Percentiles rank a stretch among this genome's conserved stretches.
phyloP scores from a whole-genome alignment of 352 stramenopile genomes.

The Phytophthora vignae region DNA sequence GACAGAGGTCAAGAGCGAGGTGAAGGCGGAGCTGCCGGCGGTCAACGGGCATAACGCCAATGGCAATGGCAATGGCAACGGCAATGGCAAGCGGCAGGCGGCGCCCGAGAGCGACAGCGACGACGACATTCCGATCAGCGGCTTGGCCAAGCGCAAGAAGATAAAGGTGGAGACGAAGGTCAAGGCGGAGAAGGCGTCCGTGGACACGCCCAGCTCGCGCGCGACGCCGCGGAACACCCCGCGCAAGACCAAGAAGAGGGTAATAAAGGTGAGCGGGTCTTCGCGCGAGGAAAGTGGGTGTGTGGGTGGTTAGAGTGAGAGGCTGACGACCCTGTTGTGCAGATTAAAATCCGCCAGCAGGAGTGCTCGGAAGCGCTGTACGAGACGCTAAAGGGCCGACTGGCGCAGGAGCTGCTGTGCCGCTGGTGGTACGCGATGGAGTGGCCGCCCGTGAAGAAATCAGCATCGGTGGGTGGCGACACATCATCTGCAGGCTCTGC shows the following conservation, averaged over 20 bases:
- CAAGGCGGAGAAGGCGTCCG: conserved; percentile 24
- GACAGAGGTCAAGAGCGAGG: conserved; percentile 29
- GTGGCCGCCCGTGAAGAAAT: conserved; percentile 66
- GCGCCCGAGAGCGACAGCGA: conserved; percentile 64
- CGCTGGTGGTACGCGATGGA: conserved; percentile 89
- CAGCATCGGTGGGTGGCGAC: conserved; percentile 27
- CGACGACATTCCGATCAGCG: conserved; percentile 78
- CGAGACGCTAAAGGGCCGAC: conserved; percentile 73
- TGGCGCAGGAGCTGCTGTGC: conserved; percentile 84
- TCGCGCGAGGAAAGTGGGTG: background rate
- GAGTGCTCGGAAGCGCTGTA: conserved; percentile 88
- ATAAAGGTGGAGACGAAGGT: conserved; percentile 58
- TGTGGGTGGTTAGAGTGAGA: no score
- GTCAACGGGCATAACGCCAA: conserved; percentile 3
- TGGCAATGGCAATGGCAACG: conserved; percentile 20
- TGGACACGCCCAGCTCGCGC: conserved; percentile 14
- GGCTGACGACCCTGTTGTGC: background rate
- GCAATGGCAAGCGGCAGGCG: conserved; percentile 45
- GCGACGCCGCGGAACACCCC: conserved; percentile 33
- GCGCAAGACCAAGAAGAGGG: conserved; percentile 54
- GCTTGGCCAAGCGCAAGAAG: conserved; percentile 65
- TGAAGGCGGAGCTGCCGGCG: conserved; percentile 3
- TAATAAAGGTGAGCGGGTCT: conserved; percentile 55
- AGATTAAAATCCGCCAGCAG: conserved; percentile 89
- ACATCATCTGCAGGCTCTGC: background rate